These are phyloP conservation scores for Flaveria linearis DNA, from an alignment of 129 eudicot species.

Conservation along the genomic window DNA sequence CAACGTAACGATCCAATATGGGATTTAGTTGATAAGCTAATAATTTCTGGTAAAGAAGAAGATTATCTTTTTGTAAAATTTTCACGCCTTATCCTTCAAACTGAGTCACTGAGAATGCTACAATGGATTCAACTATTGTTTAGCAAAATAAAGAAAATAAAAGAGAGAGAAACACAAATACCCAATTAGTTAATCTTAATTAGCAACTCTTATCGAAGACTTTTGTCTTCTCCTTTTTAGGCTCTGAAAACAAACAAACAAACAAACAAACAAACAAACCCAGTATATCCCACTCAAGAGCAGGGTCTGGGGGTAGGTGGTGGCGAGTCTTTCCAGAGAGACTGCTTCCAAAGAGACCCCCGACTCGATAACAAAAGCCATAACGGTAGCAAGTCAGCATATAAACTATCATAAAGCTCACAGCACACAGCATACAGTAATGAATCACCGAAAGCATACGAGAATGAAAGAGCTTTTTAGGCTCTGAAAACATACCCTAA, in stretches of 20 bases:
- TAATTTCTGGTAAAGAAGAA: neutral
- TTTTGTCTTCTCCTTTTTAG: neutral
- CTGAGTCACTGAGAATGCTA: neutral
- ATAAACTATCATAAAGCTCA: too few species aligned
- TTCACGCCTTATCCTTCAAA: neutral
- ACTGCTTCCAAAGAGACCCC: too few species aligned
- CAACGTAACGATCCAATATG: neutral
- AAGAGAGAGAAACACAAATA: neutral
- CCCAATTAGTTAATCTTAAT: neutral
- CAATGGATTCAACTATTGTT: neutral
- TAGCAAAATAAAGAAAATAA: neutral
- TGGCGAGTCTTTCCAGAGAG: too few species aligned
- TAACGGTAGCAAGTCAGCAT: too few species aligned
- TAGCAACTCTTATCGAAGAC: neutral
- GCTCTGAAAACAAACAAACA: neutral
- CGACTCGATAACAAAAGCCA: too few species aligned
- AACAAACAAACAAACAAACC: too few species aligned
- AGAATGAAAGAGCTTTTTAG: too few species aligned
- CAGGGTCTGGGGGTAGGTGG: too few species aligned
- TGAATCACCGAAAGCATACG: too few species aligned
- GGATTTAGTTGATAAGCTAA: conserved; percentile 1
- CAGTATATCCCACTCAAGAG: too few species aligned
- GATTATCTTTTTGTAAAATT: neutral
- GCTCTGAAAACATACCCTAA: neutral
- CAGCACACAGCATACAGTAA: too few species aligned